Base-by-base conservation (phyloP, 768 basidiomycete genomes). In the Tephrocybe sp. region DNA sequence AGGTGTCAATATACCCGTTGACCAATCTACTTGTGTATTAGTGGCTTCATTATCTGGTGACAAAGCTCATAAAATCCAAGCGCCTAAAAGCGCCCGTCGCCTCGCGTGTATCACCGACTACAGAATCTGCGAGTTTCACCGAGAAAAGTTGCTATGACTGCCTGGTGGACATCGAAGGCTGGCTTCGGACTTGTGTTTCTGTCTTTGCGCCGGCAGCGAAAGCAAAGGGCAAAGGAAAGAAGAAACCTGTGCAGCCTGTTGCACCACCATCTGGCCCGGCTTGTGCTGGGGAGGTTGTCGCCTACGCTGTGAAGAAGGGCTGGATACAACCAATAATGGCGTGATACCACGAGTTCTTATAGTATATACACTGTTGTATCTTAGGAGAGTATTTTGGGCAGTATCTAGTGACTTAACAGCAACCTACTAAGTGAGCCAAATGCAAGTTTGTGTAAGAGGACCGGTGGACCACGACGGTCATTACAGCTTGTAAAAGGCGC, bases 31-130 rank as follows among this genome's bases (percentile, higher is more conserved):
- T n/a, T n/a, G n/a, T n/a, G n/a, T n/a, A n/a, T 58, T 18, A 95
- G 94, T 97, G 94, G 94, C 69, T 96, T 16, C 90, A 94, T 60
- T 94, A 95, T 66, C 73, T 97, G 45, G 64, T 72, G n/a, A 65
- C 68, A 44, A 92, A 93, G 67, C 76, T 95, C 21, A 69, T 95
- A 2, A 69, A 80, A 21, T 74, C 74, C 27, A 93, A 93, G 64
- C 78, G 79, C 34, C 69, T 95, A 24, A 83, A 80, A 54, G 69
- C 74, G 30, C 84, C 88, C 1, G 52, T 68, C 16, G 60, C 52
- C 13, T 64, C 71, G 44, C 71, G 77, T 31, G 80, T 73, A 21
- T 44, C 47, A 30, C 47, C 53, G 61, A 73, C 55, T 22, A 69
- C 69, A 49, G 61, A 58, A 5, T 24, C 57, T 13, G 60, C 67